Base-by-base conservation (phyloP, 352 stramenopile species). In the Phytophthora idaei region DNA sequence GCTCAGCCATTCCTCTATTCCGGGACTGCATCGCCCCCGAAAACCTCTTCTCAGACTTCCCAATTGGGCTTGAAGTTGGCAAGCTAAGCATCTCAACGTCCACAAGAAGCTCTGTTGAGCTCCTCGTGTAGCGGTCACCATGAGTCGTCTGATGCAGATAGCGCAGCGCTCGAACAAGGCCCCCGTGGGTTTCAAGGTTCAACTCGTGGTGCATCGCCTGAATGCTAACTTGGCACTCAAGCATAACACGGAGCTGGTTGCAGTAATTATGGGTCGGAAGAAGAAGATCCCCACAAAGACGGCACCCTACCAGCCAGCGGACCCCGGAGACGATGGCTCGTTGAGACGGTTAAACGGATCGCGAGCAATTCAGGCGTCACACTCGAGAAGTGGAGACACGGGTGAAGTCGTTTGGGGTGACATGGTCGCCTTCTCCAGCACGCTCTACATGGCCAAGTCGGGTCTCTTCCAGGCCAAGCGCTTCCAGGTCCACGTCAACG, bases 401-500 rank as follows among this genome's bases (percentile, higher is more conserved):
- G 57, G 83, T 15, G 83, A 92, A 65, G 78, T 89, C 27, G 67
- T 92, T 21, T 92, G 83, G 83, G 83, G 83, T 9, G 83, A 92
- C 57, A 90, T 90, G 45, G 64, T 92, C 29, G 81, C 83, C 8
- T 90, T 92, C 57, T 90, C 81, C 11, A 87, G 76, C 61, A 90
- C 83, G 31, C 79, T 92, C 27, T 92, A 90, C 61, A 80, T 89
- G 74, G 80, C 81, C 46, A 92, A 92, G 65, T 83, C 81, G 28
- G 83, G 83, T 11, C 59, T 90, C 14, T 90, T 90, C 64, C 80
- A 90, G 60, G 71, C 72, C 58, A 92, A 92, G 45, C 71, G 83
- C 31, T 92, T 90, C 55, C 70, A 82, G 50, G 79, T 92, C 46
- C 74, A 90, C 36, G 66, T 92, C n/a, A 55, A 29, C 2, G 72